Percentiles rank a stretch among this genome's conserved stretches.
Evolutionary conservation across 2,329 filamentous ascomycete genomes (phyloP).

Genomic region (Apiospora koreana): DNA sequence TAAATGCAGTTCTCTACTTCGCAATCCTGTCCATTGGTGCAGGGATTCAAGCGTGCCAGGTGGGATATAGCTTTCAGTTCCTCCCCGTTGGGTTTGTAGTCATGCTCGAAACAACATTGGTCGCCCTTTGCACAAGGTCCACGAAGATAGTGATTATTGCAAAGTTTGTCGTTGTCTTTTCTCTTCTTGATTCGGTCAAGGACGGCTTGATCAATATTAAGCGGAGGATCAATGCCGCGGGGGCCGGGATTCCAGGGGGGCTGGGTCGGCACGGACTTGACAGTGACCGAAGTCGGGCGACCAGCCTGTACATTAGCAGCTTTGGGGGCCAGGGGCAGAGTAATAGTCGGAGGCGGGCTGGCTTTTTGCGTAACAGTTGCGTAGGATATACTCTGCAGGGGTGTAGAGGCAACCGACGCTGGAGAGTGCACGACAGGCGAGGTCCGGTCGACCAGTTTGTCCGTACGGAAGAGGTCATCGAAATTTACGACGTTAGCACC

Average conservation of each 20-base stretch:
- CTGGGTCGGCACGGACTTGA: conserved; percentile 29
- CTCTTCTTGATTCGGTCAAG: conserved; percentile 59
- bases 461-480: conserved; percentile 53
- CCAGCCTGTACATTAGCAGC: conserved; percentile 24
- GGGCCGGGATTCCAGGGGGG: conserved; percentile 53
- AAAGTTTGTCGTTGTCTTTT: conserved; percentile 56
- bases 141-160: conserved; percentile 63
- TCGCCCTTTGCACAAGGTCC: conserved; percentile 56
- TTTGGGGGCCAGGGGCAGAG: conserved; percentile 41
- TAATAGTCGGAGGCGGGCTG: conserved; percentile 45
- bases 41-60: conserved; percentile 59
- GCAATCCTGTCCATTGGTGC: conserved; percentile 59
- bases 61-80: conserved; percentile 58
- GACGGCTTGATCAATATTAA: conserved; percentile 45
- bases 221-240: conserved; percentile 56
- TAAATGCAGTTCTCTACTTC: conserved; percentile 61
- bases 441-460: conserved; percentile 48
- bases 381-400: conserved; percentile 35
- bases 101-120: conserved; percentile 59
- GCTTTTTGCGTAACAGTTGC: conserved; percentile 43
- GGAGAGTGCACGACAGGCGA: conserved; percentile 26
- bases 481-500: conserved; percentile 49
- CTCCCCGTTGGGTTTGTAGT: conserved; percentile 52
- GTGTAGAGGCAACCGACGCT: conserved; percentile 24
- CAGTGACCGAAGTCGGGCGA: conserved; percentile 15